Base-by-base conservation (phyloP, 768 basidiomycete species). In the Kwoniella shandongensis region DNA sequence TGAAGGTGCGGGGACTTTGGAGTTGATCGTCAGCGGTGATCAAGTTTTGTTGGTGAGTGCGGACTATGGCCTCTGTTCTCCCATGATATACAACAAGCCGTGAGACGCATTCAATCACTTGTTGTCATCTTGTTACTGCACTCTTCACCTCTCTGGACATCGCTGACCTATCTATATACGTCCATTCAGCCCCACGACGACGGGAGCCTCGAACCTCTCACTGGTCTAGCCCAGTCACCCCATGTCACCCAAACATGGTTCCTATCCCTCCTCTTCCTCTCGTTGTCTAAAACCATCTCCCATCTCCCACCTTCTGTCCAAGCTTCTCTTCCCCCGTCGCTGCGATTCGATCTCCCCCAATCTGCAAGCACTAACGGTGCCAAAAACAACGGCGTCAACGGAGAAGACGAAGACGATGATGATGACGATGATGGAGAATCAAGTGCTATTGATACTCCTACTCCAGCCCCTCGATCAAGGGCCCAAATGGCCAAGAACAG, bases 11-110 rank as follows among this genome's bases (percentile, higher is more conserved):
- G 65, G 66, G 17, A 55, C 48, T 1, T 47, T 75, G 30, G 76
- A 78, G 32, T 49, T 76, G 41, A 63, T 76, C n/a, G 70, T 70
- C 12, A 61, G 62, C 3, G 72, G 68, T 30, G 68, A 70, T 11
- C 59, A 73, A 11, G 77, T 78, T 3, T 72, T 63, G 55, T 46
- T 78, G 1, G 76, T 77, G 61, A 63, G 76, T 72, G n/a, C n/a
- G n/a, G n/a, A n/a, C n/a, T n/a, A n/a, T n/a, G n/a, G n/a, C n/a
- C n/a, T n/a, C n/a, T n/a, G n/a, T n/a, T n/a, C n/a, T n/a, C n/a
- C n/a, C 12, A 15, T 20, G 26, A 13, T 10, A 49, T 38, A 38
- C n/a, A 10, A 38, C 36, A n/a, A 10, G 36, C n/a, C 36, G 18
- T 42, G 17, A 18, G 2, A 35, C 5, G 15, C 17, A 25, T 7